Evolutionary conservation across 108 stramenopile genomes (phyloP).

Genomic region (Schizochytrium sp.): DNA sequence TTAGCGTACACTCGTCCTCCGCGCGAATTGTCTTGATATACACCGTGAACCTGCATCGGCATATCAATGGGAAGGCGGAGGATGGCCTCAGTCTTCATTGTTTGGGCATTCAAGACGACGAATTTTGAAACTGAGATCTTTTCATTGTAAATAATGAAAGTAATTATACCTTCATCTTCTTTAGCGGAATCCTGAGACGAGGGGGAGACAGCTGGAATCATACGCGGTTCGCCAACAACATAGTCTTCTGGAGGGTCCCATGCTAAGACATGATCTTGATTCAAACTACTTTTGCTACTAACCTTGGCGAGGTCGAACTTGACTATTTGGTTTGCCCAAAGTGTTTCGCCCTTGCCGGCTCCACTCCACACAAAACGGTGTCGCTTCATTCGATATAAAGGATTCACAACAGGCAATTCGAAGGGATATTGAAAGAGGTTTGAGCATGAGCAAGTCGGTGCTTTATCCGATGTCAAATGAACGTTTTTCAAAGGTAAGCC

Average conservation of each 20-base stretch:
- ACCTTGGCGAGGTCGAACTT: background rate
- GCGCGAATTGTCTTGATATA: slow-evolving; percentile 13
- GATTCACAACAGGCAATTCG: slow-evolving; percentile 1
- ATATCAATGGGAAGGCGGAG: background rate
- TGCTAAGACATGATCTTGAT: background rate
- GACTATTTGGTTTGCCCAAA: slow-evolving; percentile 19
- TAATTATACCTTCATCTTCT: background rate
- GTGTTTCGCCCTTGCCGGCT: slow-evolving; percentile 11
- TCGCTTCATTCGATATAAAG: background rate
- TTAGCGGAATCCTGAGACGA: background rate
- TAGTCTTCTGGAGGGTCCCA: slow-evolving; percentile 37
- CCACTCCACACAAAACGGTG: slow-evolving; percentile 39
- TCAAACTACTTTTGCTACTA: background rate
- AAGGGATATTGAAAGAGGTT: slow-evolving; percentile 39
- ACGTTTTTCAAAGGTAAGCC: background rate
- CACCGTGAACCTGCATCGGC: slow-evolving; percentile 37
- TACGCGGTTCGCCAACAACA: slow-evolving; percentile 29
- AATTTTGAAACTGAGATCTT: background rate
- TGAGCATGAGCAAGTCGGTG: background rate
- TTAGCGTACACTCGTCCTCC: background rate
- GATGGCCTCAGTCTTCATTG: background rate
- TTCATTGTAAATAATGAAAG: background rate
- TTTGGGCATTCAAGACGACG: background rate
- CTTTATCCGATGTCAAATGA: background rate
- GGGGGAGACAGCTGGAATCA: background rate